Evolutionary conservation across 768 basidiomycete genomes (phyloP).

Genomic region (Bullera alba): DNA sequence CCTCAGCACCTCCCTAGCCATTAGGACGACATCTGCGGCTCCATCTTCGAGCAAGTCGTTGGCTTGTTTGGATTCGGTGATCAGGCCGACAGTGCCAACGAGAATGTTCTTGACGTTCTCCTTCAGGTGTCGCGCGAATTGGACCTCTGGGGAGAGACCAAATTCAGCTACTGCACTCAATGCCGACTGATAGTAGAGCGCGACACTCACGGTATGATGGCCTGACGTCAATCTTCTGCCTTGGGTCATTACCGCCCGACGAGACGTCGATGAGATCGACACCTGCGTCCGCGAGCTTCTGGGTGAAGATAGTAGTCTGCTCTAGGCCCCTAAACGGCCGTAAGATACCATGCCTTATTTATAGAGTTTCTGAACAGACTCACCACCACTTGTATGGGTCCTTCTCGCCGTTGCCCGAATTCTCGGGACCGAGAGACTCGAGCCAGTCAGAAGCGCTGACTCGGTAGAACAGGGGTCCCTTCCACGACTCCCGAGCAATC

Average conservation of each 20-base stretch:
- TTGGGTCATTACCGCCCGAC: constrained; percentile 59
- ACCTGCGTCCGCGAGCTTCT: constrained; percentile 56
- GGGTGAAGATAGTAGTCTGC: constrained; percentile 59
- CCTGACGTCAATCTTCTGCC: constrained; percentile 55
- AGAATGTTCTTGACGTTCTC: constrained; percentile 34
- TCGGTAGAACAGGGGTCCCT: constrained; percentile 67
- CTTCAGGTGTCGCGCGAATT: constrained; percentile 57
- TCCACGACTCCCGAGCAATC: constrained; percentile 56
- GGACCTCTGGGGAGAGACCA: constrained; percentile 51
- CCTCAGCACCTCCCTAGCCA: constrained; percentile 63
- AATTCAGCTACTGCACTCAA: background rate
- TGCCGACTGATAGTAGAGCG: background rate
- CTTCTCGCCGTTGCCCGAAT: constrained; percentile 42
- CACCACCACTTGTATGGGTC: constrained; percentile 35
- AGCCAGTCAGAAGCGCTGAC: constrained; percentile 66
- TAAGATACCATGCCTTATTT: background rate
- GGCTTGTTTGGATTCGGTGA: constrained; percentile 59
- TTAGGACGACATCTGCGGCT: constrained; percentile 62
- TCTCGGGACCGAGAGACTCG: constrained; percentile 54
- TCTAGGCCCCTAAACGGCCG: constrained; percentile 57
- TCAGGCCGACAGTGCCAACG: constrained; percentile 64
- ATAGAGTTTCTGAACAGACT: constrained; percentile 42
- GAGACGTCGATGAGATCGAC: constrained; percentile 72
- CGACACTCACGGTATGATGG: constrained; percentile 29
- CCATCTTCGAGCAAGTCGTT: constrained; percentile 61